Evolutionary conservation across 2,329 filamentous ascomycete genomes (phyloP), one percentile per base, ranked within the genome.

Genomic region (Fusarium nisikadoi): DNA sequence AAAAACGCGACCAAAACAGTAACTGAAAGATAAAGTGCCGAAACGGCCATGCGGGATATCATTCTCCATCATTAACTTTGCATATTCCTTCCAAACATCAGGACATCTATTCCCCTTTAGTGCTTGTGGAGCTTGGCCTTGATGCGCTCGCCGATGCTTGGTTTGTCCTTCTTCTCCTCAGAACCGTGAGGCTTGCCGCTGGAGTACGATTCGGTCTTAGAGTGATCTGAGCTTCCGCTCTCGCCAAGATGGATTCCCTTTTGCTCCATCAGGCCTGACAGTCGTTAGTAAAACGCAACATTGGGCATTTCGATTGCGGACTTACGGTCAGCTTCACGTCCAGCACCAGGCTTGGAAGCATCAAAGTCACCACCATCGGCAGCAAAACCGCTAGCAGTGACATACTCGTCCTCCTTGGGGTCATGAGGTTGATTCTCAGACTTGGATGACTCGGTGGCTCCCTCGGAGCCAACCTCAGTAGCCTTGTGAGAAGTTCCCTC

Each of bases 311-410:
- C 6, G 12, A 29, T 10, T 19, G 45, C 38, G 23, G 36, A 84
- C 86, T 81, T 80, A 91, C 91, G 86, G 72, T 92, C 90, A 68
- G 91, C 91, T 79, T 93, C 91, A 39, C 80, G 82, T 6, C 90
- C 90, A 16, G 91, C 91, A 16, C 91, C 91, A 1, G 90, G 87
- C 65, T 87, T 87, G 12, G 86, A 82, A 8, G 88, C 90, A 74
- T 93, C 91, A 76, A 92, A 92, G 73, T 92, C 85, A 10, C 91
- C 91, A 2, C 91, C 91, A 42, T 93, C 90, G 20, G 90, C 89
- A 38, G 83, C 81, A 33, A 92, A 78, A 1, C 91, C 91, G 2
- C 84, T 86, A 27, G 85, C 86, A 80, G 86, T 88, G 70, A 91
- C 84, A 65, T 87, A 87, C 74, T 87, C 77, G 76, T 90, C 76